Evolutionary conservation across 1,139 yeast species (phyloP), one percentile per base, ranked within the genome.

Genomic region (Yamadazyma blattariae): DNA sequence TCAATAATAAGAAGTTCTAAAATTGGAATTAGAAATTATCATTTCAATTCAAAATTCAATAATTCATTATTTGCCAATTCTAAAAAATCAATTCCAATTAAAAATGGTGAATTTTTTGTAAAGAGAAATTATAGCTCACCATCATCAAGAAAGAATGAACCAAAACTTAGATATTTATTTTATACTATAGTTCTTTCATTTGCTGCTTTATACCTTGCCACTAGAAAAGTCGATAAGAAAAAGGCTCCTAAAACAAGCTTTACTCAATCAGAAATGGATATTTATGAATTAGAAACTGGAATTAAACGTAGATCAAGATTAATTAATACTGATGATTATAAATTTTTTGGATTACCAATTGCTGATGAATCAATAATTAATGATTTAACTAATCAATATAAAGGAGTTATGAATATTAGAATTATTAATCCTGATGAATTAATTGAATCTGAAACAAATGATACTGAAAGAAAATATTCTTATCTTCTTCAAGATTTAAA

Each of bases 241-340:
- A 52, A 44, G 29, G 77, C 77, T 16, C 74, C 74, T 48, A 77
- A 63, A 25, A 52, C 62, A 15, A 68, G 77, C 21, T 65, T 65
- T 44, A 65, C 79, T 9, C 86, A 79, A 46, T 71, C 71, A 38
- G 94, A 85, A 48, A 82, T 78, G 64, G 50, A 62, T 27, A 68
- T 66, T 34, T 64, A 66, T 40, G 82, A 78, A 44, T 57, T 65
- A 32, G 49, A 67, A 44, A 64, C 71, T 7, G 79, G 82, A 4
- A 66, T 79, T 46, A 79, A 67, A 51, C 68, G 86, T 54, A 70
- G 82, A 41, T 57, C 63, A 34, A 64, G 73, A 37, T 48, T 76
- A 34, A 66, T 79, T 34, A 42, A 46, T 12, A 51, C 50, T 34
- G 52, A 54, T 13, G 58, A 59, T 32, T 67, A 64, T 40, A 57